phyloP scores from a whole-genome alignment of 2,329 filamentous ascomycete genomes.

The Ophiostoma populinum region DNA sequence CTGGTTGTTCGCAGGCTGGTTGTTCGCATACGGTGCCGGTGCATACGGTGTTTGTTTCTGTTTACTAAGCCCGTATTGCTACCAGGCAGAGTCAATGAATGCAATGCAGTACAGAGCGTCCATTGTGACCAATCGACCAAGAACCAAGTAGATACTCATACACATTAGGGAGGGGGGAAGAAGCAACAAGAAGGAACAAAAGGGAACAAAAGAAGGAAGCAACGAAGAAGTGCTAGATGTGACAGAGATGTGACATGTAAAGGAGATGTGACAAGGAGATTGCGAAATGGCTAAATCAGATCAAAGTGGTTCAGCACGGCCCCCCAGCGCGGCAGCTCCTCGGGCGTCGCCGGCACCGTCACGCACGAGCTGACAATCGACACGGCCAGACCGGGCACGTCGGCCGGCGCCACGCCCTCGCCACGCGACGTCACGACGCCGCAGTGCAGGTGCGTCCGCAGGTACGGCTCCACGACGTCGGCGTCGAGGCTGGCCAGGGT shows the following conservation, averaged over 20 bases:
- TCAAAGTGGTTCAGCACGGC: slow-evolving; percentile 11
- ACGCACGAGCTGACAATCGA: slow-evolving; percentile 22
- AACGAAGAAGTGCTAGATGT: neutral
- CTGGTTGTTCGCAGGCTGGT: too few relatives aligned
- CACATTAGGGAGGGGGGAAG: too few relatives aligned
- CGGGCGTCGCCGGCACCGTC: slow-evolving; percentile 16
- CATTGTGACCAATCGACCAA: too few relatives aligned
- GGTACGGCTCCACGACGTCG: slow-evolving; percentile 22
- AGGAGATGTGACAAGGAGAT: neutral
- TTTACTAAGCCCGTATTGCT: too few relatives aligned
- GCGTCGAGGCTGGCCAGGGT: slow-evolving; percentile 22
- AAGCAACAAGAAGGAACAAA: too few relatives aligned
- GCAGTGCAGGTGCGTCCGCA: slow-evolving; percentile 21
- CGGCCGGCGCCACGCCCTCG: slow-evolving; percentile 12
- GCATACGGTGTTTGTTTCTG: too few relatives aligned
- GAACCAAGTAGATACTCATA: too few relatives aligned
- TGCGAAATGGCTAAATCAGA: slow-evolving; percentile 6
- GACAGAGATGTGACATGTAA: neutral
- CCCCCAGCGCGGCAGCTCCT: slow-evolving; percentile 23
- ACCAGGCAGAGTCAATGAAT: too few relatives aligned
- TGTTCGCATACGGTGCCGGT: too few relatives aligned
- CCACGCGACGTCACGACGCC: slow-evolving; percentile 17
- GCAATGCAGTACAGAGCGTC: too few relatives aligned
- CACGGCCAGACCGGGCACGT: slow-evolving; percentile 20
- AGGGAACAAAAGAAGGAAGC: neutral